Percentiles rank a stretch among this genome's conserved stretches.
phyloP scores from a whole-genome alignment of 768 basidiomycete species.

The Mycena amicta region DNA sequence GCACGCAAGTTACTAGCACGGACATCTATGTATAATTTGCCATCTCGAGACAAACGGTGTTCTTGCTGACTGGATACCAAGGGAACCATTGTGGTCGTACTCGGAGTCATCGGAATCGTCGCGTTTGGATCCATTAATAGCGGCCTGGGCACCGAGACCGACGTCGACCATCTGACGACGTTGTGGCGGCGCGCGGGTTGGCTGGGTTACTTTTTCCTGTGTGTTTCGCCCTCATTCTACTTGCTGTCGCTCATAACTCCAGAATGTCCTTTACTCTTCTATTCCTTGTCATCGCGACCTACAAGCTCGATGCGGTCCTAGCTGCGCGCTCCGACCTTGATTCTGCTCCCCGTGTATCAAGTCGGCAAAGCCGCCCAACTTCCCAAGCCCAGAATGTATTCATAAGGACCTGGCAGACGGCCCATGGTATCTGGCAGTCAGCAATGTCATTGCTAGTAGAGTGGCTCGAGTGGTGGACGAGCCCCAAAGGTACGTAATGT shows the following conservation, averaged over 20 bases:
- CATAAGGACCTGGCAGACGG: slow-evolving; percentile 28
- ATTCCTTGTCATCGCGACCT: slow-evolving; percentile 66
- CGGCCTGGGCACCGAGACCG: slow-evolving; percentile 73
- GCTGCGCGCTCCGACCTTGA: slow-evolving; percentile 69
- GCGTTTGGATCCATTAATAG: slow-evolving; percentile 84
- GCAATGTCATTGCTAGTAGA: slow-evolving; percentile 58
- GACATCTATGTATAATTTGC: slow-evolving; percentile 76
- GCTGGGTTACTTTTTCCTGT: slow-evolving; percentile 84
- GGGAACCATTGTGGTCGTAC: slow-evolving; percentile 82
- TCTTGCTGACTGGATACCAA: slow-evolving; percentile 30
- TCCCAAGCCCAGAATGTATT: slow-evolving; percentile 9
- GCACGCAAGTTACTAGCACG: slow-evolving; percentile 79
- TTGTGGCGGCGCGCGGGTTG: slow-evolving; percentile 88
- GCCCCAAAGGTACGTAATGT: slow-evolving; percentile 44
- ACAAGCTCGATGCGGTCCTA: slow-evolving; percentile 74
- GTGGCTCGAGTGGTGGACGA: slow-evolving; percentile 74
- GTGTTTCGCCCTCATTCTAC: neutral
- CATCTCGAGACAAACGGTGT: neutral
- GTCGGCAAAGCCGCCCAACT: slow-evolving; percentile 29
- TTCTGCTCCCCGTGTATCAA: slow-evolving; percentile 53
- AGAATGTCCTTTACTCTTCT: slow-evolving; percentile 69
- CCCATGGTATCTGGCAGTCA: slow-evolving; percentile 45
- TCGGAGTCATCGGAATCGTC: slow-evolving; percentile 87
- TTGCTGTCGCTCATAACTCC: neutral
- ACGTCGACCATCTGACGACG: slow-evolving; percentile 73